These are phyloP conservation scores for Pseudogymnoascus verrucosus DNA, from an alignment of 2,329 filamentous ascomycete genomes.

Conservation along the genomic window DNA sequence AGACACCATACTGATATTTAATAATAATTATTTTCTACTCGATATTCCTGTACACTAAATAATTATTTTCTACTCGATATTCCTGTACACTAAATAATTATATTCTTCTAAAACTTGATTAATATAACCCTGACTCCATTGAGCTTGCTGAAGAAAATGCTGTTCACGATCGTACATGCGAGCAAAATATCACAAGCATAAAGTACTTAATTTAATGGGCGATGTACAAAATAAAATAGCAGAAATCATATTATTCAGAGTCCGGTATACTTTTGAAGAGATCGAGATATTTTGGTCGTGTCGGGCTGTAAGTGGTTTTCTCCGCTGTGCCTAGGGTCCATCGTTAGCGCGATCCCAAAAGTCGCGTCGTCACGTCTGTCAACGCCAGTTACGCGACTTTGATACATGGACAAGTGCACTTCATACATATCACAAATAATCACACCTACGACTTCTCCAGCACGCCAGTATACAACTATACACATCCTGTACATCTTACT, in stretches of 20 bases:
- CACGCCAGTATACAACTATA: neutral
- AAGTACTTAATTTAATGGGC: no score
- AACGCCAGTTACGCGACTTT: constrained; percentile 8
- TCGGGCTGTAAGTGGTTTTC: neutral
- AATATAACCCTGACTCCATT: no score
- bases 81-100: neutral
- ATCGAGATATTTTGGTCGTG: neutral
- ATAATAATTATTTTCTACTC: neutral
- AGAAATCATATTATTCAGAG: neutral
- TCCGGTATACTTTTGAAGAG: neutral
- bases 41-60: neutral
- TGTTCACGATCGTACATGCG: no score
- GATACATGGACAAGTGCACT: neutral
- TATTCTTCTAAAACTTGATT: neutral
- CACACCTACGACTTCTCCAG: neutral
- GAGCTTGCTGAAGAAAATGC: no score
- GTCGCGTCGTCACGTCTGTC: constrained; percentile 4
- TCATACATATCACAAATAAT: neutral
- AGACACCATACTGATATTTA: neutral
- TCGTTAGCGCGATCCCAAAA: neutral
- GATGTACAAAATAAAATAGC: no score
- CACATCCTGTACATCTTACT: neutral
- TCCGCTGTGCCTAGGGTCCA: neutral
- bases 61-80: neutral
- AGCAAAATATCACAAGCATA: no score